Evolutionary conservation across 2,329 filamentous ascomycete genomes (phyloP), one percentile per base, ranked within the genome.

Genomic region (Endoconidiophora laricicola): DNA sequence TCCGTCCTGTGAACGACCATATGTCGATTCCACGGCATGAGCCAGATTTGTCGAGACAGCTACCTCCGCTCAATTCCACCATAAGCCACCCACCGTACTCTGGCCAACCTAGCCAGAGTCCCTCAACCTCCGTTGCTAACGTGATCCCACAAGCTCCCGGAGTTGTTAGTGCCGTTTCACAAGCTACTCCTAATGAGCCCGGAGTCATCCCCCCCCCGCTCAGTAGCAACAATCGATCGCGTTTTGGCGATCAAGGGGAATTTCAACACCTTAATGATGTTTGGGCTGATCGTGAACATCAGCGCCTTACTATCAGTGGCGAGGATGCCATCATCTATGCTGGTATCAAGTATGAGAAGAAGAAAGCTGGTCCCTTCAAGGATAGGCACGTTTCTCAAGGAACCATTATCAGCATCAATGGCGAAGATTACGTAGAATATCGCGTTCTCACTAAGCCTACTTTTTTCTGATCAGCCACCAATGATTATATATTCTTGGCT

Each of bases 391-490:
- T 78, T 26, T 77, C 73, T 44, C 70, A 75, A 53, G 73, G 76
- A 4, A 71, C 70, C 7, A 75, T 81, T 20, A 70, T 81, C 57
- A 78, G 66, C 44, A 81, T 81, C 53, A 76, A 81, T 53, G 78
- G 76, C 20, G 77, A 81, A 58, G 78, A 81, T 55, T 81, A 77
- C 54, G 76, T 81, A 33, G 78, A 81, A 59, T 81, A 81, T 55
- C 70, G 77, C 2, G 74, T 81, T 1, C 68, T 81, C 23, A 79
- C 73, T 1, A 80, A 78, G 62, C 75, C 76, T 0, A 72, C 68
- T 0, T 80, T 80, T 57, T 79, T 77, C 55, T 78, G 44, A 43
- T 12, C 29, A 33, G 12, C 5, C 29, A 33, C 9, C 2, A 18
- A 18, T 18, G 58, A 7, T 42, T 10, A 20, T n/a, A 26, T 23